Base-by-base conservation (phyloP, 2,329 filamentous ascomycete species). In the Bipolaris bicolor region DNA sequence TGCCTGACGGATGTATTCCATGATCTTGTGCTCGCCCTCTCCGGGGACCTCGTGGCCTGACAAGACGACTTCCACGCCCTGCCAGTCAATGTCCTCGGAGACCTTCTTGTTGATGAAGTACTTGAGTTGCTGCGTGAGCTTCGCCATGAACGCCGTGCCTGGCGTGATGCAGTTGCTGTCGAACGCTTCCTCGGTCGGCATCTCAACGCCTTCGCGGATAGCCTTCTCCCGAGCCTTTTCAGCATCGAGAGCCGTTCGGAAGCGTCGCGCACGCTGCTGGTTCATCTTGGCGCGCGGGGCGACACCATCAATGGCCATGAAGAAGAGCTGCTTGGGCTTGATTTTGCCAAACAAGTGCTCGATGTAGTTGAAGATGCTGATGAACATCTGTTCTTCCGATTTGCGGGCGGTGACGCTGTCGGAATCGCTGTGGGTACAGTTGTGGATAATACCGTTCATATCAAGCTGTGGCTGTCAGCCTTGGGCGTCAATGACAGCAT, bases 91-190 rank as follows among this genome's bases (percentile, higher is more conserved):
- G 76, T 99, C 95, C 77, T 99, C 94, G 2, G 92, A 95, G 10
- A 99, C 89, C 79, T 99, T 99, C 80, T 99, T 99, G 82, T 91
- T 96, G 82, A 99, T 90, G 78, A 99, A 99, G 77, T 99, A 99
- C 78, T 96, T 96, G 63, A 99, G 82, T 78, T 99, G 96, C 67
- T 88, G 85, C 5, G 95, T 96, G 69, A 99, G 84, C 78, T 94
- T 96, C 45, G 94, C 92, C 95, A 99, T 99, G 78, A 99, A 99
- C 68, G 90, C 92, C 33, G 95, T 99, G 81, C 90, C 95, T 29
- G 95, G 95, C 5, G 95, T 99, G 71, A 99, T 99, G 77, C 95
- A 97, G 78, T 99, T 99, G 82, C 94, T 98, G 82, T 99, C 95
- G 74, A 99, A 99, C 1, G 95, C 86, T 60, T 93, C 92, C 74